Base-by-base conservation (phyloP, 306 rosid species). In the Comarum palustre region DNA sequence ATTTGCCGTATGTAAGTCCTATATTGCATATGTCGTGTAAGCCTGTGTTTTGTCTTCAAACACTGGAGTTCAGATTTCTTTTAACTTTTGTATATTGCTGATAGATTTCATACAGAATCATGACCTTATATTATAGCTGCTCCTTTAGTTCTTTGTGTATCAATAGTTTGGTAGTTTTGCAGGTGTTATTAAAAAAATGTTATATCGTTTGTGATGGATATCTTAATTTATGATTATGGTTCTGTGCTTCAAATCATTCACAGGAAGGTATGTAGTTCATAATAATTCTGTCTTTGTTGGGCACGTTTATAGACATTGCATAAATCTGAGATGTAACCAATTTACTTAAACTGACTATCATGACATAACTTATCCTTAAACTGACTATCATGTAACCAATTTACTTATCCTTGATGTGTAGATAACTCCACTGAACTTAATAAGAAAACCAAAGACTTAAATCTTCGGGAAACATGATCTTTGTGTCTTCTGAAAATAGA, bases 141-240 rank as follows among this genome's bases (percentile, higher is more conserved):
- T 9, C 46, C 62, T 65, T 52, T 17, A 20, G 25, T 71, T 32
- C 43, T 68, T 31, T 75, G 79, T 66, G 68, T 59, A 75, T 78
- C 68, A 66, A 71, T 78, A 74, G 73, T 77, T 67, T 77, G 68
- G 71, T 76, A 85, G 88, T 85, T 80, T 84, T 90, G 85, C 86
- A 78, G 88, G 90, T 79, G 42, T 71, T 73, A 34, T 68, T 75
- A 48, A 77, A 50, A 54, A 63, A 34, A 74, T 76, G 71, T 83
- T 22, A 60, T 51, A 45, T 66, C 75, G 72, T 63, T 77, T 61
- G 15, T 71, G 75, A 71, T 70, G 70, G 80, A 63, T 71, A 48
- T 76, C 62, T 79, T 76, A 68, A 73, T 74, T 60, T 74, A 69
- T 75, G 66, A 79, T 51, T 73, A 62, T 79, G 68, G 84, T 78